Percentiles rank a stretch among this genome's conserved stretches.
These are phyloP conservation scores for Clavaria fumosa DNA, from an alignment of 768 basidiomycete genomes.

Conservation along the genomic window DNA sequence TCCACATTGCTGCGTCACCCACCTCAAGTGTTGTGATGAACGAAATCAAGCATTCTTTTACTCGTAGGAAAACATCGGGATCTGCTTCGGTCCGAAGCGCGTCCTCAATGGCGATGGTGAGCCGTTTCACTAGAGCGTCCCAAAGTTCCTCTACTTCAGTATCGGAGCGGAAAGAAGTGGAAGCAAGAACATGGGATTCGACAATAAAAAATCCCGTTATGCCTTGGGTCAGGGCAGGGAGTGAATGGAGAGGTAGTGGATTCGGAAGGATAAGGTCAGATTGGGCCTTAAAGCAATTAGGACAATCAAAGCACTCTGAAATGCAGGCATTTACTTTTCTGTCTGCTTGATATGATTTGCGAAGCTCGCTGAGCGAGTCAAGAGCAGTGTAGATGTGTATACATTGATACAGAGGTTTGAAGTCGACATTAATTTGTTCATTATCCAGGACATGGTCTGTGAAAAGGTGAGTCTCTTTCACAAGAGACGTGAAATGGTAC, in stretches of 20 bases:
- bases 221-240: slow-evolving; percentile 75
- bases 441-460: slow-evolving; percentile 86
- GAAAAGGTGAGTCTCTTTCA: slow-evolving; percentile 5
- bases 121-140: slow-evolving; percentile 66
- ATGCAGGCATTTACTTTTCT: slow-evolving; percentile 44
- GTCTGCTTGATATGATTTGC: slow-evolving; percentile 91
- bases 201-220: slow-evolving; percentile 97
- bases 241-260: slow-evolving; percentile 46
- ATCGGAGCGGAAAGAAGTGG: slow-evolving; percentile 81
- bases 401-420: slow-evolving; percentile 89
- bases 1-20: slow-evolving; percentile 6
- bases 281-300: slow-evolving; percentile 55
- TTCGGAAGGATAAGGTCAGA: slow-evolving; percentile 84
- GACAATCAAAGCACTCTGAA: neutral
- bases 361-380: slow-evolving; percentile 80
- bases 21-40: slow-evolving; percentile 94
- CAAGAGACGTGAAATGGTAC: slow-evolving; percentile 7
- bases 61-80: slow-evolving; percentile 64
- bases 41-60: slow-evolving; percentile 69
- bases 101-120: slow-evolving; percentile 59
- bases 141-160: slow-evolving; percentile 90
- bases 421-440: slow-evolving; percentile 77
- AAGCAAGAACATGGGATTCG: slow-evolving; percentile 81
- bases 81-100: slow-evolving; percentile 61
- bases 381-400: slow-evolving; percentile 92